Evolutionary conservation across 805 yeast species (phyloP).

Genomic region (Candida germanica): DNA sequence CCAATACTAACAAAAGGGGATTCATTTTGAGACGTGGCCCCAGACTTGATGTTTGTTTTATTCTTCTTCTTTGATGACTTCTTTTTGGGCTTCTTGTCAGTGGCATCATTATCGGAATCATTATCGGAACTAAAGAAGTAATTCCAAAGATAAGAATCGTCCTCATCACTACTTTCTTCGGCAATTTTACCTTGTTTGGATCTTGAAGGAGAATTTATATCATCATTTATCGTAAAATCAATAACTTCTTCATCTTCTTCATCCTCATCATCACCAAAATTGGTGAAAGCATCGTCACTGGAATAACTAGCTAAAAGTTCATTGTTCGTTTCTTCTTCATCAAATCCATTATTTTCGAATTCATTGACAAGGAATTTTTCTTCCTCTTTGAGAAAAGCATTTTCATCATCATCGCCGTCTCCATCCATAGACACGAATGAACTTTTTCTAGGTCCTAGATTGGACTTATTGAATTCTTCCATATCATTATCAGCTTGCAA

Average conservation of each 20-base stretch:
- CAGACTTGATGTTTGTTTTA: background rate
- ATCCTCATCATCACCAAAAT: conserved; percentile 21
- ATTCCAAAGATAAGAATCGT: conserved; percentile 71
- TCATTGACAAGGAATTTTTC: conserved; percentile 44
- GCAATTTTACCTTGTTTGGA: conserved; percentile 6
- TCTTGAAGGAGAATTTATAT: conserved; percentile 1
- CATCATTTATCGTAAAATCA: conserved; percentile 30
- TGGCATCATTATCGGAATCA: conserved; percentile 20
- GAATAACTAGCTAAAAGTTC: conserved; percentile 4
- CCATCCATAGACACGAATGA: conserved; percentile 32
- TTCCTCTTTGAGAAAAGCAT: conserved; percentile 41
- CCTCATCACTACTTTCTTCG: conserved; percentile 45
- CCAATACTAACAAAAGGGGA: background rate
- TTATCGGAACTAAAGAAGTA: conserved; percentile 57
- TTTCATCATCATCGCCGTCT: conserved; percentile 34
- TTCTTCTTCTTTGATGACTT: conserved; percentile 18
- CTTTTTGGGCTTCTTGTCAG: conserved; percentile 16
- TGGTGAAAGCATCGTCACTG: conserved; percentile 16
- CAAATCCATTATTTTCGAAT: conserved; percentile 45
- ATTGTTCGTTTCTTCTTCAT: conserved; percentile 30
- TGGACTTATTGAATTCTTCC: conserved; percentile 30
- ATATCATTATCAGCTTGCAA: conserved; percentile 45
- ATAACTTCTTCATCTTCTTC: conserved; percentile 42
- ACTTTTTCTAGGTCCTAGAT: conserved; percentile 19
- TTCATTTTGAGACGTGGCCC: background rate